A percentile compares a stretch with the other conserved stretches of the same genome.
These are phyloP conservation scores for Pyricularia sp. DNA, from an alignment of 2,329 filamentous ascomycete species.

Conservation along the genomic window DNA sequence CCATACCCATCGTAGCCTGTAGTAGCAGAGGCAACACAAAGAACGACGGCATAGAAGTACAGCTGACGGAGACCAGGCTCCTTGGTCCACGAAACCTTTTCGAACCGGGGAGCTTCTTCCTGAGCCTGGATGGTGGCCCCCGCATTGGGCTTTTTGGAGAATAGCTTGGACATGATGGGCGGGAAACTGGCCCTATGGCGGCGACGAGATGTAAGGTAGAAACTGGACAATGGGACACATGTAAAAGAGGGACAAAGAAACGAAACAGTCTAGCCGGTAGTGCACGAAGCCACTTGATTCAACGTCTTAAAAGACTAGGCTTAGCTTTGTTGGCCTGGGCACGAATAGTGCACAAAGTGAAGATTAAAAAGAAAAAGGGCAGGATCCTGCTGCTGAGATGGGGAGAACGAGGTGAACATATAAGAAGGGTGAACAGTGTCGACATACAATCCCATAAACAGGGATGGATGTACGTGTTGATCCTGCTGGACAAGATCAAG, in stretches of 20 bases:
- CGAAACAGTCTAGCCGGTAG: neutral
- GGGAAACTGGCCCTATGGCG: neutral
- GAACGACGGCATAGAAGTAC: slow-evolving; percentile 37
- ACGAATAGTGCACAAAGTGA: neutral
- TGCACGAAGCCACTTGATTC: neutral
- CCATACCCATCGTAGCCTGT: slow-evolving; percentile 42
- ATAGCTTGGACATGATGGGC: slow-evolving; percentile 13
- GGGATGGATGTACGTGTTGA: neutral
- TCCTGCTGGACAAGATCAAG: neutral
- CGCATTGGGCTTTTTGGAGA: slow-evolving; percentile 15
- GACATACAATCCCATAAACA: neutral
- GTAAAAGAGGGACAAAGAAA: neutral
- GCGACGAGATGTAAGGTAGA: neutral
- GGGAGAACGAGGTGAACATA: neutral
- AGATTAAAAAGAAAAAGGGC: neutral
- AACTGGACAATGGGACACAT: neutral
- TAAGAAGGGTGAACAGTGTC: neutral
- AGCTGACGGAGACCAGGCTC: slow-evolving; percentile 43
- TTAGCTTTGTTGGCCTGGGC: neutral
- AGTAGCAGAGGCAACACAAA: slow-evolving; percentile 41
- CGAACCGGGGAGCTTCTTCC: slow-evolving; percentile 36
- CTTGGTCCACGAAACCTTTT: slow-evolving; percentile 36
- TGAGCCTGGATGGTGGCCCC: slow-evolving; percentile 18
- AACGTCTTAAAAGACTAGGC: neutral
- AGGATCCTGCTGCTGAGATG: neutral